Evolutionary conservation across 768 basidiomycete genomes (phyloP), one percentile per base, ranked within the genome.

Genomic region (Tylopilus sp.): DNA sequence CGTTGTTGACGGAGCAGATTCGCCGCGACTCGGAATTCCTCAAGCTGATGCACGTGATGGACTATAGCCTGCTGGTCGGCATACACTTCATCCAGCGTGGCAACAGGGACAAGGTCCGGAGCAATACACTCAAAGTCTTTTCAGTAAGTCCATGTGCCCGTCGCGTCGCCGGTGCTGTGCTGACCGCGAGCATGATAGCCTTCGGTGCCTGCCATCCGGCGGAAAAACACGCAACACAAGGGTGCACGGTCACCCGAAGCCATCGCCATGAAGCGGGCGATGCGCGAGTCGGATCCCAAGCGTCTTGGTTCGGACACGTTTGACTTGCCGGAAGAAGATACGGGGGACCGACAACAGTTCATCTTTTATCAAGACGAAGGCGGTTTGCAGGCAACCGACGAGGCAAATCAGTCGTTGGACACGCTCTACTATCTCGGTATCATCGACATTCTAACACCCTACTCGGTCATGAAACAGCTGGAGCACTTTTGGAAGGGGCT

Each of bases 311-410:
- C 71, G 31, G 71, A 66, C 8, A 70, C 75, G 1, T 70, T 82
- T 30, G 73, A 79, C 49, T 74, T 85, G 25, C 86, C 82, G 0
- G 86, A 86, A 61, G 71, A 79, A 62, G 79, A 88, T 62, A 76
- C 79, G 2, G 79, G 82, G 31, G 69, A 69, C 30, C 69, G 80
- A 30, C 69, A 79, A 22, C 81, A 90, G 51, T 92, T 95, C 65
- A 69, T 98, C 23, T 99, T 99, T 70, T 98, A 97, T 65, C 91
- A 95, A 61, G 95, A 99, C 64, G 97, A 98, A 60, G 94, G 94
- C 12, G 97, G 97, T 0, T 65, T 95, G 40, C 79, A 88, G 28
- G 91, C 94, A 31, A 97, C 95, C 17, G 84, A 95, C 67, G 95
- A 98, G 61, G 70, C 69, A 9, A 95, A 98, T 67, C 75, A 79